Base-by-base conservation (phyloP, 257 asterid genomes). In the Nicotiana knightiana region DNA sequence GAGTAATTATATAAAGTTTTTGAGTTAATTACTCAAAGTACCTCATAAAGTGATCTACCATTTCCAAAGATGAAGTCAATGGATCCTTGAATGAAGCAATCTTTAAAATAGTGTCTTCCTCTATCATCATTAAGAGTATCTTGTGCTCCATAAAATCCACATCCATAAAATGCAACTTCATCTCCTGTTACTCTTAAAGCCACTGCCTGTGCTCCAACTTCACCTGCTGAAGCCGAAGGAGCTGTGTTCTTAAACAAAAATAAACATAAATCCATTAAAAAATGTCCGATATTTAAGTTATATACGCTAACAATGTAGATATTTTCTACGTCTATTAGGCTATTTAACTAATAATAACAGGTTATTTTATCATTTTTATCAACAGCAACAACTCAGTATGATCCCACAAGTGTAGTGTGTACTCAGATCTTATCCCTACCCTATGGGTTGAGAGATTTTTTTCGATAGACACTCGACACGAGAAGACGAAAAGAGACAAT, bases 1-100 rank as follows among this genome's bases (percentile, higher is more conserved):
- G 3, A 39, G 46, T 43, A 43, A 43, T 43, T 43, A 43, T 43
- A 43, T 43, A 43, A 43, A 43, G 0, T 3, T 3, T 3, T 32
- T 32, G 0, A 43, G 11, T 43, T 43, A 43, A 43, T 43, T 32
- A 5, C 7, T 37, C 7, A 8, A 43, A 43, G 8, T 90, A 94
- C 97, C 97, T 93, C 92, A 76, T 88, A 93, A 10, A 92, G 88
- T 61, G 98, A 93, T 85, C 88, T 87, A 9, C 83, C 99, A 64
- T 87, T 88, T 70, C 99, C 99, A 28, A 91, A 95, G 70, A 95
- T 91, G 90, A 95, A 95, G 87, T 95, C 98, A 66, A 95, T 93
- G 80, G 98, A 95, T 9, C 99, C 99, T 53, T 95, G 93, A 71
- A 95, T 91, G 81, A 85, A 90, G 70, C 99, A 95, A n/a, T 95